Evolutionary conservation across 164 flowering plant genomes (phyloP).

Genomic region (Macadamia tetraphylla): DNA sequence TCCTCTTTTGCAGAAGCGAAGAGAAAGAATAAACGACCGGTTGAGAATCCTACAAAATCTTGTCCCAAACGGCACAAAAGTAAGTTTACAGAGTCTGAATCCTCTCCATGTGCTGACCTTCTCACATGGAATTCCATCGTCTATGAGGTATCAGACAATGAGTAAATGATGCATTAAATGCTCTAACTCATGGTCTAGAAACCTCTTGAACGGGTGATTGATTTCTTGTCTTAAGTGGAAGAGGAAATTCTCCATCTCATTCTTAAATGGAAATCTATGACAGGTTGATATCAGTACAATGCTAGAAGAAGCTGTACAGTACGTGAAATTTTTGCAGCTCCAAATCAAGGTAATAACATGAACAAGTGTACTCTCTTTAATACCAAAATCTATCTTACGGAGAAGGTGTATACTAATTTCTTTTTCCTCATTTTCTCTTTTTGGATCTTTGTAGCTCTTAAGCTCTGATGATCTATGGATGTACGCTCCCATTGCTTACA

Average conservation of each 20-base stretch:
- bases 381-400: not conserved
- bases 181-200: too few species aligned
- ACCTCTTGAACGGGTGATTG: too few species aligned
- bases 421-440: not conserved
- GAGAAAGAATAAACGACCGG: conserved; percentile 84
- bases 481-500: conserved; percentile 93
- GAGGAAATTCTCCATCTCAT: too few species aligned
- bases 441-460: conserved; percentile 48
- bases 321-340: conserved; percentile 93
- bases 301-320: conserved; percentile 97
- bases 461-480: conserved; percentile 97
- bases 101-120: not conserved
- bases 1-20: conserved; percentile 62
- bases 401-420: too few species aligned
- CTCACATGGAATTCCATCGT: not conserved
- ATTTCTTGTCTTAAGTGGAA: too few species aligned
- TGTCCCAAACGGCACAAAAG: conserved; percentile 97
- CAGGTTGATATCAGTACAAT: conserved; percentile 97
- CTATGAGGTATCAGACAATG: too few species aligned
- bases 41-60: conserved; percentile 72
- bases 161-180: too few species aligned
- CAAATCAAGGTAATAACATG: conserved; percentile 77
- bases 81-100: conserved; percentile 14
- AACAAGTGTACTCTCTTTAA: not conserved
- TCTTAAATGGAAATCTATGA: not conserved